Evolutionary conservation across 2,329 filamentous ascomycete species (phyloP).

Genomic region (Epichloe sibirici): DNA sequence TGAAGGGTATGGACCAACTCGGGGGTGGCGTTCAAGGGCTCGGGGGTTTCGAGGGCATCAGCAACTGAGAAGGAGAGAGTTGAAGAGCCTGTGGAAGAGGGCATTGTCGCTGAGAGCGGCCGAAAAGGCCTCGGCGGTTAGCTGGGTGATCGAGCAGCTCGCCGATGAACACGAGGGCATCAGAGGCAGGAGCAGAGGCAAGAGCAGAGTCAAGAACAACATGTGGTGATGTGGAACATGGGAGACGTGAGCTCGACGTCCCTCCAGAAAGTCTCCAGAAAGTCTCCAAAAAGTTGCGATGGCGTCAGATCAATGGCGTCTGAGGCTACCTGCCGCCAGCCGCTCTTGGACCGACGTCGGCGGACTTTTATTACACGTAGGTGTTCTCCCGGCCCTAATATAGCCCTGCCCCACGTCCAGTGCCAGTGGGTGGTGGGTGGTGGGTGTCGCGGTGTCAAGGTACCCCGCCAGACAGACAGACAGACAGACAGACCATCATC

Average conservation of each 20-base stretch:
- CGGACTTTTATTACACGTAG: not conserved
- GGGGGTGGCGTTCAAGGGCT: constrained; percentile 27
- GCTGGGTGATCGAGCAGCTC: not conserved
- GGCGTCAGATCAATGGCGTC: constrained; percentile 6
- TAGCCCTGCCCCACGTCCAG: no score
- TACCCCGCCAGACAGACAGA: no score
- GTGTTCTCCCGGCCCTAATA: no score
- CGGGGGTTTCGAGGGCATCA: constrained; percentile 9
- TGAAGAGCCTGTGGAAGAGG: not conserved
- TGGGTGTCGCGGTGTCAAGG: no score
- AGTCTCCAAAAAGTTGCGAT: constrained; percentile 3
- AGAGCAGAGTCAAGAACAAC: not conserved
- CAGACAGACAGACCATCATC: no score
- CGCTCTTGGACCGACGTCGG: not conserved
- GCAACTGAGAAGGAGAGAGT: constrained; percentile 6
- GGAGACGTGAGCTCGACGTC: not conserved
- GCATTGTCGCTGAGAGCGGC: not conserved
- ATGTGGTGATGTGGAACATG: not conserved
- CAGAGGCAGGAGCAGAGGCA: not conserved
- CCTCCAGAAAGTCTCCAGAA: not conserved
- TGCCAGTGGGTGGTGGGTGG: no score
- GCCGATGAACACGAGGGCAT: not conserved
- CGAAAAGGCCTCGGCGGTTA: constrained; percentile 1
- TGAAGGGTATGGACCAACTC: constrained; percentile 61
- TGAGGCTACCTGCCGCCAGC: not conserved